Evolutionary conservation across 2,329 filamentous ascomycete species (phyloP), one percentile per base, ranked within the genome.

Genomic region (Sporothrix brasiliensis): DNA sequence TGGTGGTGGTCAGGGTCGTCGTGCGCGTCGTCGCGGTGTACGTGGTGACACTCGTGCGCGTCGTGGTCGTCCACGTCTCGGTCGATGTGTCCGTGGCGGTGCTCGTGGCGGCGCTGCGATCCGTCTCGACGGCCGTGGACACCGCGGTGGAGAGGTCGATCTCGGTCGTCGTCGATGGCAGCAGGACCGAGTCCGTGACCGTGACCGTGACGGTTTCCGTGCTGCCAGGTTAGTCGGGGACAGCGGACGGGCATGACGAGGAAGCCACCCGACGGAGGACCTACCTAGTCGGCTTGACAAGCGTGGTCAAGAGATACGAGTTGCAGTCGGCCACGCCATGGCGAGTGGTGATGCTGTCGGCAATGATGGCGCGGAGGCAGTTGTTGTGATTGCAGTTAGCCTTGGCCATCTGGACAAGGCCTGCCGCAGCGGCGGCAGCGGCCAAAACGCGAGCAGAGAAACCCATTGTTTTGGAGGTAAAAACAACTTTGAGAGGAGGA

Each of bases 361-460:
- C 61, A 50, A 34, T 52, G 61, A 66, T 27, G 41, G 61, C 61
- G 24, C 61, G 61, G 24, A 50, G 47, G 16, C 61, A 66, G 44
- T 66, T 66, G 61, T 66, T 66, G 24, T 49, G 44, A 27, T 27
- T 66, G 61, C 61, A 66, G 60, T 30, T 16, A 24, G 61, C 61
- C 27, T 30, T 52, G 61, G 47, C 47, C 16, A 50, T 16, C 47
- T 66, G 63, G 4, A 52, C 10, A 7, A 66, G 30, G 63, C 63
- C 47, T 27, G 47, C 27, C n/a, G 47, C 63, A 39, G 47, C 61
- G 16, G 27, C 61, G 11, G 9, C 41, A 9, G 21, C 63, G 9
- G 63, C 27, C 2, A 66, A 19, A 34, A 66, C 11, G 27, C 63
- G 63, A 21, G 30, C 44, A 2, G 60, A 66, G 30, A 52, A 30